phyloP scores from a whole-genome alignment of 202 grass and related monocot genomes.

The Panicum virgatum region DNA sequence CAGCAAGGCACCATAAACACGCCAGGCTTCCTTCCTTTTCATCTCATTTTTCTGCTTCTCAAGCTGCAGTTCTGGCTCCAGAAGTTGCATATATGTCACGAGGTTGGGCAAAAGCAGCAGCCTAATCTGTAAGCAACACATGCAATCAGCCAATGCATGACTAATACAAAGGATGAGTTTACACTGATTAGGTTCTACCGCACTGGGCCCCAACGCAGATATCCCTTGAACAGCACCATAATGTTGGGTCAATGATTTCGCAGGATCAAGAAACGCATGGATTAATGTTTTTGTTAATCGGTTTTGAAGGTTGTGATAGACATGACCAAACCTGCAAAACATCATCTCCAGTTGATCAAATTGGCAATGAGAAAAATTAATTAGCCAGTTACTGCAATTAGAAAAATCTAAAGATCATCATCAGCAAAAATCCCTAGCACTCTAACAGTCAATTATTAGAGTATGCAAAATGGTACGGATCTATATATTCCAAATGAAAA shows the following conservation, averaged over 20 bases:
- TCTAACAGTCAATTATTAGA: neutral
- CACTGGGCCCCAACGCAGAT: slow-evolving; percentile 77
- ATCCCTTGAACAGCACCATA: slow-evolving; percentile 94
- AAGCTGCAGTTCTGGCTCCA: too few species aligned
- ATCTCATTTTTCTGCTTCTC: too few species aligned
- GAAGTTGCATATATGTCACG: too few species aligned
- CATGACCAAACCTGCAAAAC: slow-evolving; percentile 78
- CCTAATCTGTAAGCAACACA: slow-evolving; percentile 57
- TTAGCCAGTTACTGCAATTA: neutral
- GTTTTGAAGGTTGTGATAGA: slow-evolving; percentile 81
- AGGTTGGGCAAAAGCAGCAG: slow-evolving; percentile 86
- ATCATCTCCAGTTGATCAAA: slow-evolving; percentile 21
- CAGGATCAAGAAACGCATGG: slow-evolving; percentile 88
- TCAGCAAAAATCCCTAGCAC: slow-evolving; percentile 1
- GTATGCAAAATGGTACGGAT: slow-evolving; percentile 1
- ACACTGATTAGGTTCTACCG: slow-evolving; percentile 45
- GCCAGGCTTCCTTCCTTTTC: too few species aligned
- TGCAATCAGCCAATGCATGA: slow-evolving; percentile 25
- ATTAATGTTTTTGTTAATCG: slow-evolving; percentile 74
- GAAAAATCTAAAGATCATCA: neutral
- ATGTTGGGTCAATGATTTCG: slow-evolving; percentile 92
- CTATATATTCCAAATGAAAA: neutral
- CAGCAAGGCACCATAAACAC: too few species aligned
- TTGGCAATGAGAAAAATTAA: neutral
- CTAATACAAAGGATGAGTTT: slow-evolving; percentile 8